These are phyloP conservation scores for Trichosanthes cucumerina DNA, from an alignment of 306 rosid species.

Conservation along the genomic window DNA sequence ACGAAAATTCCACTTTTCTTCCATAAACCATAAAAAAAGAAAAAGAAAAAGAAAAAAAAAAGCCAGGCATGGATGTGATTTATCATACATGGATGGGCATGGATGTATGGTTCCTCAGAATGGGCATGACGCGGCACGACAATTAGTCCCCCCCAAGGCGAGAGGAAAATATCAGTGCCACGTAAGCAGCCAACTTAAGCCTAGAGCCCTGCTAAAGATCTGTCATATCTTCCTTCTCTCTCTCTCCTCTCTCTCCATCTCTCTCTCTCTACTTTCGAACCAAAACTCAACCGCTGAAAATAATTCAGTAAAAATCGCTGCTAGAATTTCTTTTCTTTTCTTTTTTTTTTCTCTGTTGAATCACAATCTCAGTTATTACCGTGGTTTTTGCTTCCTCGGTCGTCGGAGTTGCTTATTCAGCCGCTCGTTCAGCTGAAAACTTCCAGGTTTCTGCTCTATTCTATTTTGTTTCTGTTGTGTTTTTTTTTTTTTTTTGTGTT, in stretches of 20 bases:
- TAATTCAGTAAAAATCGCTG: not conserved
- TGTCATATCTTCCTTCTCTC: not conserved
- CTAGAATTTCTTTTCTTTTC: not conserved
- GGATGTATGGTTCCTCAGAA: not conserved
- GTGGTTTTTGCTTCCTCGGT: not conserved
- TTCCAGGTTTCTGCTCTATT: not conserved
- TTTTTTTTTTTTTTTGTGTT: not conserved
- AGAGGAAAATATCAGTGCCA: constrained; percentile 85
- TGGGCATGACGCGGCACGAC: constrained; percentile 24
- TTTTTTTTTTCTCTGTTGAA: not conserved
- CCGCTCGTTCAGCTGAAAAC: not conserved
- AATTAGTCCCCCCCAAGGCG: constrained; percentile 14
- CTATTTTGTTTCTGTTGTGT: not conserved
- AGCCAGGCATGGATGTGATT: not conserved
- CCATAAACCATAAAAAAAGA: no score
- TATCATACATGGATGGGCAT: not conserved
- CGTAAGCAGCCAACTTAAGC: constrained; percentile 43
- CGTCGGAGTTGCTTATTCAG: not conserved
- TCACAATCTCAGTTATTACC: not conserved
- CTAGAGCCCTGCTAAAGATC: constrained; percentile 52
- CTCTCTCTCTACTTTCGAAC: constrained; percentile 13
- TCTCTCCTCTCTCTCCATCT: constrained; percentile 2
- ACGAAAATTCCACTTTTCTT: not conserved
- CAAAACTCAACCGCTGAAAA: constrained; percentile 10
- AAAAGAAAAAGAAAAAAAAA: not conserved